Evolutionary conservation across 495 filamentous ascomycete species (phyloP).

Genomic region (Echria macrotheca): DNA sequence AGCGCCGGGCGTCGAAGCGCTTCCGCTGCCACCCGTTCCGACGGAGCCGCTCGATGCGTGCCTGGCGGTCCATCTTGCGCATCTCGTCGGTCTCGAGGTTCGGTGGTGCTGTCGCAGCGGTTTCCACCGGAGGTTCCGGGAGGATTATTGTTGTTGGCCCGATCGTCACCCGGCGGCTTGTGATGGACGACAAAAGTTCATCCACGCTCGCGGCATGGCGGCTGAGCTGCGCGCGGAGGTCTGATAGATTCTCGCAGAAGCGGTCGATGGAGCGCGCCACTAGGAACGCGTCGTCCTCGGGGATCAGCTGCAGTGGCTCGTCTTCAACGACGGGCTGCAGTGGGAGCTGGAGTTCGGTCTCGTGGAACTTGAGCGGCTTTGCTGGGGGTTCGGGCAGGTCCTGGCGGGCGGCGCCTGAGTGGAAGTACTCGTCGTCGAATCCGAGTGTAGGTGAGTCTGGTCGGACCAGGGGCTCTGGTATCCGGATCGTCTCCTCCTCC

Average conservation of each 20-base stretch:
- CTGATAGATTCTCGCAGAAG: slow-evolving; percentile 37
- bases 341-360: slow-evolving; percentile 23
- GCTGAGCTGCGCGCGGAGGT: slow-evolving; percentile 34
- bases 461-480: slow-evolving; percentile 38
- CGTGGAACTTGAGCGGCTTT: slow-evolving; percentile 16
- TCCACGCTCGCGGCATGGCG: slow-evolving; percentile 36
- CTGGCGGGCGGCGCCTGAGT: slow-evolving; percentile 12
- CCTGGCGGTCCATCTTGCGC: slow-evolving; percentile 27
- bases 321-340: slow-evolving; percentile 9
- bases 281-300: slow-evolving; percentile 28
- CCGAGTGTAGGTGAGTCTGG: slow-evolving; percentile 43
- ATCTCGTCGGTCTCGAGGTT: slow-evolving; percentile 19
- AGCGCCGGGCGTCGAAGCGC: slow-evolving; percentile 43
- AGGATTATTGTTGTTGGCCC: too few relatives aligned
- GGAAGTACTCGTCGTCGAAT: slow-evolving; percentile 36
- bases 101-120: slow-evolving; percentile 6
- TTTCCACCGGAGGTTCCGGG: slow-evolving; percentile 9
- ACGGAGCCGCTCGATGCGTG: slow-evolving; percentile 42
- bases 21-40: slow-evolving; percentile 43
- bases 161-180: too few relatives aligned
- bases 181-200: slow-evolving; percentile 29
- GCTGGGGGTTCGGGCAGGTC: slow-evolving; percentile 17
- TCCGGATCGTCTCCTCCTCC: slow-evolving; percentile 25
- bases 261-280: slow-evolving; percentile 38
- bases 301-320: slow-evolving; percentile 4